Base-by-base conservation (phyloP, 2,329 filamentous ascomycete species). In the Neonectria punicea region DNA sequence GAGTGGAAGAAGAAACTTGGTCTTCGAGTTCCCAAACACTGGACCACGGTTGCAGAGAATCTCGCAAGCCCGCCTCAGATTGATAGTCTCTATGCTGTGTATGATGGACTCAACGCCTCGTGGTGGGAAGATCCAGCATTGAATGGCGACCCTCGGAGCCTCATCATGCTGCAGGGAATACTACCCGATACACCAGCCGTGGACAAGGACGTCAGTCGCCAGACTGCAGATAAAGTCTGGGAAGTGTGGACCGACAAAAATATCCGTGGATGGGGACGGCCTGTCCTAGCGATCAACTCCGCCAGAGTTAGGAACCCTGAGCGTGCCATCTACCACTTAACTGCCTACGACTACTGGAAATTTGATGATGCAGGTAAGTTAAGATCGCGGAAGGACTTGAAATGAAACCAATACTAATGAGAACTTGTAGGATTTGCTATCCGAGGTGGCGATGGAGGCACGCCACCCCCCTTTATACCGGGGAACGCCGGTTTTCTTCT, bases 51-150 rank as follows among this genome's bases (percentile, higher is more conserved):
- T 3, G 78, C 80, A 25, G 79, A 86, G 11, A 82, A 83, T n/a
- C 79, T 90, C 13, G 85, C 87, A 0, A 82, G 82, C 0, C 78
- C 89, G 9, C 86, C 87, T 0, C 76, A 83, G 2, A 77, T 83
- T 2, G 79, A 86, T 53, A 79, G 78, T 16, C 82, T 86, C 1
- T 89, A 88, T 58, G 78, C 85, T 1, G 80, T 87, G 2, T 89
- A 88, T 69, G 84, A 88, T 71, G 84, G 83, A 0, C 78, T 86
- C 10, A 77, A 82, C 28, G 74, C 77, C 36, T 81, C 81, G 28
- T 83, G 82, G 81, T 82, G 82, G 78, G 73, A 74, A 2, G 73
- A 82, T 25, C 68, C 77, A 0, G 73, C 72, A 5, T 76, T 81
- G 1, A 77, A 71, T 30, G 70, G 76, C 8, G 81, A 85, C 51